These are phyloP conservation scores for Pseudonectria foliicola DNA, from an alignment of 2,329 filamentous ascomycete genomes.

Conservation along the genomic window DNA sequence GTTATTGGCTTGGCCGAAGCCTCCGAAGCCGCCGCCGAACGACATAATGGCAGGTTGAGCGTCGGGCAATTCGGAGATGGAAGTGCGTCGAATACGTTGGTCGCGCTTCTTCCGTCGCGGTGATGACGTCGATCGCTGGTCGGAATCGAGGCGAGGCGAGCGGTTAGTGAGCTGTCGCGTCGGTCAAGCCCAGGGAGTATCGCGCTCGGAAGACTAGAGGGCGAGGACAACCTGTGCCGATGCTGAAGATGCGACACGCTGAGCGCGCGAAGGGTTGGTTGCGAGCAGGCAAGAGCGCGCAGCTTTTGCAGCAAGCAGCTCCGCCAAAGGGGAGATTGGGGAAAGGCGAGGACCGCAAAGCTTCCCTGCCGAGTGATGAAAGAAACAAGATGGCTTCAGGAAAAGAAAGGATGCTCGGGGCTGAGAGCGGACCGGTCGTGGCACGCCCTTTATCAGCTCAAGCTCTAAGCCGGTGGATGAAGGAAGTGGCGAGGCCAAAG, in stretches of 20 bases:
- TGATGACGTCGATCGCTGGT: too few species aligned
- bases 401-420: constrained; percentile 11
- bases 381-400: background rate
- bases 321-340: background rate
- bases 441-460: constrained; percentile 25
- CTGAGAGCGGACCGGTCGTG: constrained; percentile 13
- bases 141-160: too few species aligned
- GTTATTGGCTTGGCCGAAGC: constrained; percentile 53
- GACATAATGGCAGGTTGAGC: constrained; percentile 39
- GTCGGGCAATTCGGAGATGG: constrained; percentile 14
- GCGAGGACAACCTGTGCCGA: too few species aligned
- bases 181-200: constrained; percentile 9
- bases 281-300: constrained; percentile 7
- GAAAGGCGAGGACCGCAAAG: background rate
- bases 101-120: background rate
- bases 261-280: constrained; percentile 7
- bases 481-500: constrained; percentile 20
- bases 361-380: background rate
- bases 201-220: background rate
- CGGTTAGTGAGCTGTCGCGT: constrained; percentile 7
- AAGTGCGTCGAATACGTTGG: constrained; percentile 3
- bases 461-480: constrained; percentile 16
- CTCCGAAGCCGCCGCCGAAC: constrained; percentile 41
- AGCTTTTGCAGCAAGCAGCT: constrained; percentile 2
- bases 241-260: background rate